Evolutionary conservation across 495 filamentous ascomycete species (phyloP), one percentile per base, ranked within the genome.

Genomic region (Aspergillus haitiensis): DNA sequence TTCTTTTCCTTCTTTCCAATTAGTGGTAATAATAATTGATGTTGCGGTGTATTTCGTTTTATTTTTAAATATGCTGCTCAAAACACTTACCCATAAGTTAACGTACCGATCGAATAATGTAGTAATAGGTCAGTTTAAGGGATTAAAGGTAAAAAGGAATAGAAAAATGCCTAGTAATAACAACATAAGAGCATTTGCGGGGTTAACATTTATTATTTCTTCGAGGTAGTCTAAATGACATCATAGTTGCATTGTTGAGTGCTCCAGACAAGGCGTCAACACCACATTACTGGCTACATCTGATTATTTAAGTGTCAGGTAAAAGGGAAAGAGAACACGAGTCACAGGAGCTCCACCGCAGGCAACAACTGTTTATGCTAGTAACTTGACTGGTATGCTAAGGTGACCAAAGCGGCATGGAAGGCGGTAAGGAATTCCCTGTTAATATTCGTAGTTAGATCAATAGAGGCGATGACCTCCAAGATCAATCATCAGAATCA

Each of bases 1-100:
- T 50, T 31, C 21, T 27, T 27, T 27, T 27, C 21, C 3, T 27
- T 27, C 21, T 27, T 27, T 27, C 21, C 21, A 27, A 27, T 57
- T 37, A 58, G 47, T 51, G 55, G 27, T 54, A 54, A 60, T 60
- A 33, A 9, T 60, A 60, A 39, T 60, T 40, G 21, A 31, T 32
- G n/a, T 27, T 51, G 13, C n/a, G 46, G 16, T 45, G 40, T 39
- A 18, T 42, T n/a, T 56, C 21, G 13, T 5, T 47, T 47, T 47
- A 11, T 42, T 21, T 9, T 2, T 47, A 8, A 27, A 27, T 3
- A 27, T 27, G 21, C 21, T 27, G 21, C 21, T 27, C 21, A 27
- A 27, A 27, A 27, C 21, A 27, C 21, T 27, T 27, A 27, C 21
- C 21, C 21, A 27, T 27, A 27, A 27, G 3, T 3, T 27, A 27